Conservation (phyloP, 495 filamentous ascomycete species). For the Penicillium coffeae region DNA sequence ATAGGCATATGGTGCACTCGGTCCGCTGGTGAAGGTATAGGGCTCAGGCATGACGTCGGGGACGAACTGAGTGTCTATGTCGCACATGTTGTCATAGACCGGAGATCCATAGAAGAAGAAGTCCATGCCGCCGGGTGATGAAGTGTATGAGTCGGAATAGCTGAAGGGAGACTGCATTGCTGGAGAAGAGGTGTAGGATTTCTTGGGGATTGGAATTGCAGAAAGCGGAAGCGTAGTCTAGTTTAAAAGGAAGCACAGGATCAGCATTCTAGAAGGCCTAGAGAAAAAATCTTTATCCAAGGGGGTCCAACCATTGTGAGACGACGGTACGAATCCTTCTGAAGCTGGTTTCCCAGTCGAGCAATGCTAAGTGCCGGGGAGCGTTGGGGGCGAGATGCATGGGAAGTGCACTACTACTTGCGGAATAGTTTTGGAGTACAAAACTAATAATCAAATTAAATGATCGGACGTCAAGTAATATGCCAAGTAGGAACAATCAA, state of each 20-base stretch:
- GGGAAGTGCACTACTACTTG: background rate
- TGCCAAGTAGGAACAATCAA: background rate
- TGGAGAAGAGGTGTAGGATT: conserved; percentile 4
- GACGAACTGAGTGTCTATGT: conserved; percentile 16
- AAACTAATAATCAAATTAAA: background rate
- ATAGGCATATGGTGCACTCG: conserved; percentile 23
- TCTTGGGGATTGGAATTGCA: conserved; percentile 1
- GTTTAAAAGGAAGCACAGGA: conserved; percentile 7
- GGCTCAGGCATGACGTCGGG: conserved; percentile 18
- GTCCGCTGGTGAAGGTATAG: conserved; percentile 24
- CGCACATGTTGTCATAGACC: conserved; percentile 20
- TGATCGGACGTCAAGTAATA: background rate
- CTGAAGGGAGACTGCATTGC: conserved; percentile 28
- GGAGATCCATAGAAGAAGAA: conserved; percentile 25
- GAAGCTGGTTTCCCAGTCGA: background rate
- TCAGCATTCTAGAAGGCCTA: conserved; percentile 1
- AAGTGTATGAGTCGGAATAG: conserved; percentile 27
- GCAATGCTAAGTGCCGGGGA: conserved; percentile 1
- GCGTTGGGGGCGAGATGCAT: conserved; percentile 5
- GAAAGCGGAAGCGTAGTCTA: conserved; percentile 13
- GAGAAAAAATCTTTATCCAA: background rate
- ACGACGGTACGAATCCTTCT: conserved; percentile 19
- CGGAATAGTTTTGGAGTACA: background rate
- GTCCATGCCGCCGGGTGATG: conserved; percentile 26
- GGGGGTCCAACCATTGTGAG: conserved; percentile 21